phyloP scores from a whole-genome alignment of 805 yeast genomes.

The Starmera quercuum region DNA sequence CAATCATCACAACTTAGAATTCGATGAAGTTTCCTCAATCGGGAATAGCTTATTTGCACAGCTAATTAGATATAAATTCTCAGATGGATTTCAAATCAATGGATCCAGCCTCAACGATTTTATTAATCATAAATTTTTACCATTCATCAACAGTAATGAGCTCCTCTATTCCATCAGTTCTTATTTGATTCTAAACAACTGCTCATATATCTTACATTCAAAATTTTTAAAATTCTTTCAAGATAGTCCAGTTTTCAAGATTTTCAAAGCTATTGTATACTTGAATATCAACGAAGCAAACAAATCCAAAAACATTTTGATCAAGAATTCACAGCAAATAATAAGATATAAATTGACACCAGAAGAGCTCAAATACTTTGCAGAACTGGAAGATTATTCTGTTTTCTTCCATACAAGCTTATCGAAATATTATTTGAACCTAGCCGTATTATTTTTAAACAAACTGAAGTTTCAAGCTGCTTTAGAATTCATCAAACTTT shows the following conservation, averaged over 20 bases:
- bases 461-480: slow-evolving; percentile 24
- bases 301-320: slow-evolving; percentile 24
- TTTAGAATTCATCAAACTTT: slow-evolving; percentile 24
- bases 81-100: slow-evolving; percentile 10
- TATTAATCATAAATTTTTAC: slow-evolving; percentile 8
- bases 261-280: slow-evolving; percentile 16
- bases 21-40: slow-evolving; percentile 10
- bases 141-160: slow-evolving; percentile 11
- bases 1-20: slow-evolving; percentile 7
- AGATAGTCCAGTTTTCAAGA: slow-evolving; percentile 10
- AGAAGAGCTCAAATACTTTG: slow-evolving; percentile 15
- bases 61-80: slow-evolving; percentile 5
- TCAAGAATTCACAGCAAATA: slow-evolving; percentile 20
- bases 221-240: slow-evolving; percentile 11
- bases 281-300: slow-evolving; percentile 18
- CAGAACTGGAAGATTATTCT: slow-evolving; percentile 14
- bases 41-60: slow-evolving; percentile 7
- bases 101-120: slow-evolving; percentile 6
- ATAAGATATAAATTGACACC: slow-evolving; percentile 15
- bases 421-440: slow-evolving; percentile 28
- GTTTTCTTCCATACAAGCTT: slow-evolving; percentile 22
- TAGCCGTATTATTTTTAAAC: slow-evolving; percentile 29
- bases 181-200: slow-evolving; percentile 6
- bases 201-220: slow-evolving; percentile 8
- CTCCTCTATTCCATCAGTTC: slow-evolving; percentile 8